A percentile compares a stretch with the other conserved stretches of the same genome.
Conservation (phyloP, 768 basidiomycete genomes). For the Amanita muscaria region DNA sequence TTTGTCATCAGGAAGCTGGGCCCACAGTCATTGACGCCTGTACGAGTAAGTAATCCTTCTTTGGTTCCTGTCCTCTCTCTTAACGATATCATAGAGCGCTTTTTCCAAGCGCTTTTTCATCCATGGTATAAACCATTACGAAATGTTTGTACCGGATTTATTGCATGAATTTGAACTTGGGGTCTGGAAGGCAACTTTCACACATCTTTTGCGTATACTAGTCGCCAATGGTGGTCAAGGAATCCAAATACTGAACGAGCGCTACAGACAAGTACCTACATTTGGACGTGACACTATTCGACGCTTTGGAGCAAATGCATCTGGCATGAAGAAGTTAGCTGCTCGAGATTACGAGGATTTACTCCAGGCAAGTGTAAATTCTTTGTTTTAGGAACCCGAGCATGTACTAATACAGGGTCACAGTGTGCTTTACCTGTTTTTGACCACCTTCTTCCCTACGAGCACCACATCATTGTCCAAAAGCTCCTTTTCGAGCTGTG, state of each 20-base stretch:
- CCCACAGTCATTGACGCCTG: constrained; percentile 12
- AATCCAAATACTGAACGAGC: constrained; percentile 16
- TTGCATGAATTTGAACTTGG: background rate
- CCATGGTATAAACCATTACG: constrained; percentile 19
- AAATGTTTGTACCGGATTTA: constrained; percentile 20
- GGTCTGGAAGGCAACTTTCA: constrained; percentile 28
- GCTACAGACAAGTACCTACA: constrained; percentile 18
- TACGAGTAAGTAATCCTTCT: constrained; percentile 11
- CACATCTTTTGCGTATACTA: constrained; percentile 25
- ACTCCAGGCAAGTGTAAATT: constrained; percentile 25
- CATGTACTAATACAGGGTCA: background rate
- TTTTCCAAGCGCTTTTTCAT: constrained; percentile 16
- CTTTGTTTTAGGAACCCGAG: background rate
- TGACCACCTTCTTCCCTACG: constrained; percentile 26
- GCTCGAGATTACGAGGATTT: constrained; percentile 33
- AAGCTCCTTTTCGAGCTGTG: constrained; percentile 22
- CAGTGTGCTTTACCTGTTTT: constrained; percentile 27
- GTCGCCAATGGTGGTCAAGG: constrained; percentile 12
- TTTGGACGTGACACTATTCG: constrained; percentile 30
- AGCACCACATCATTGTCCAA: constrained; percentile 19
- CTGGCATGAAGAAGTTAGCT: constrained; percentile 24
- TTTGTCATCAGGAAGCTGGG: background rate
- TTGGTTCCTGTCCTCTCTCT: constrained; percentile 17
- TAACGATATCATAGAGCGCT: constrained; percentile 15
- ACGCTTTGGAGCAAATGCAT: constrained; percentile 24